Evolutionary conservation across 2,329 filamentous ascomycete genomes (phyloP).

Genomic region (Pseudopithomyces maydicus): DNA sequence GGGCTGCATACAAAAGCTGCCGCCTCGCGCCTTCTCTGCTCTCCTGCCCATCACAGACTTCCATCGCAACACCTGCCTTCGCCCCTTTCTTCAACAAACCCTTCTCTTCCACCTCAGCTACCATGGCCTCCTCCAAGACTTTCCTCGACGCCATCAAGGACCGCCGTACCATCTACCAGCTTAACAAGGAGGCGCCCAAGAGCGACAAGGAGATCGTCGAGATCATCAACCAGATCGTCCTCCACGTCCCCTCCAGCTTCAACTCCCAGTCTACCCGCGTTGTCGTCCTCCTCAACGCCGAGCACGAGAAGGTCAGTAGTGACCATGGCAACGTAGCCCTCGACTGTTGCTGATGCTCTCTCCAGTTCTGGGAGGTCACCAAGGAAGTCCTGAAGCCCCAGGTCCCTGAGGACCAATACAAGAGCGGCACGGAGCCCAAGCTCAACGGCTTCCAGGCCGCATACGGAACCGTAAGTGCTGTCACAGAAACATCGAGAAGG

Average conservation of each 20-base stretch:
- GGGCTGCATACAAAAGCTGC: constrained; percentile 27
- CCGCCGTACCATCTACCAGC: constrained; percentile 72
- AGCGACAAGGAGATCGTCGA: constrained; percentile 64
- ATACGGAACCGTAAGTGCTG: constrained; percentile 72
- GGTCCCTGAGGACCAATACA: constrained; percentile 66
- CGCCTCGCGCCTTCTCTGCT: constrained; percentile 14
- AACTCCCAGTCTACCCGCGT: constrained; percentile 85
- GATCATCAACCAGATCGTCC: constrained; percentile 64
- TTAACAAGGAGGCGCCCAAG: constrained; percentile 68
- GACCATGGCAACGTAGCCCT: too few species aligned
- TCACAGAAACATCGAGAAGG: constrained; percentile 1
- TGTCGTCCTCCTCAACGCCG: constrained; percentile 76
- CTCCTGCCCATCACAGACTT: constrained; percentile 9
- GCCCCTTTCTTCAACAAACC: constrained; percentile 11
- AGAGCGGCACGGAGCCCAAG: constrained; percentile 58
- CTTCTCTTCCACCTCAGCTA: constrained; percentile 30
- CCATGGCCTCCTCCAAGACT: constrained; percentile 48
- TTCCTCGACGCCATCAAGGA: constrained; percentile 69
- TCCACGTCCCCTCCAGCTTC: constrained; percentile 79
- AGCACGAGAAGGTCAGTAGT: constrained; percentile 69
- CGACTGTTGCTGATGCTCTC: too few species aligned
- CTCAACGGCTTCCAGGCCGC: constrained; percentile 68
- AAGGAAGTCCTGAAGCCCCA: constrained; percentile 68
- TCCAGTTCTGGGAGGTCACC: constrained; percentile 75
- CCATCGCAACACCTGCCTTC: constrained; percentile 9